phyloP scores from a whole-genome alignment of 1,284 basidiomycete genomes.

The Trametes sp. region DNA sequence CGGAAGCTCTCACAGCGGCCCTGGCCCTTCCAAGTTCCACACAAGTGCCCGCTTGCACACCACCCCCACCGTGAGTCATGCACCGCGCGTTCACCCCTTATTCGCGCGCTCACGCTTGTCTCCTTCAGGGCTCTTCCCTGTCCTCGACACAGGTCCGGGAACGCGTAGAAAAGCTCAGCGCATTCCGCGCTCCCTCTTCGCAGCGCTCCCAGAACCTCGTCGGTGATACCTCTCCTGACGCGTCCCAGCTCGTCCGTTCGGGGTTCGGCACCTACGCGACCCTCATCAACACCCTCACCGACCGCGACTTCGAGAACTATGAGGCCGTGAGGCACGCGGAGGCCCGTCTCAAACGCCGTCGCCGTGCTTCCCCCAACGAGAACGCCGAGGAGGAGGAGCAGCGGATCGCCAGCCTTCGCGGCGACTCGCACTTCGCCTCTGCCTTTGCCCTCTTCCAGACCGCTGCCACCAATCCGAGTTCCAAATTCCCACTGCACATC shows the following conservation, averaged over 20 bases:
- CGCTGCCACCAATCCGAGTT: slow-evolving; percentile 49
- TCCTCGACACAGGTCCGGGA: slow-evolving; percentile 26
- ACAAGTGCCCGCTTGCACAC: slow-evolving; percentile 73
- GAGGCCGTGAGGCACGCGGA: slow-evolving; percentile 55
- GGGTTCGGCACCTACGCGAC: slow-evolving; percentile 67
- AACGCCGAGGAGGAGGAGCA: slow-evolving; percentile 36
- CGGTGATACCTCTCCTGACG: slow-evolving; percentile 19
- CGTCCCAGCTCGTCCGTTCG: slow-evolving; percentile 27
- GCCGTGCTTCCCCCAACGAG: slow-evolving; percentile 36
- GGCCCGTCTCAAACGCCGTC: slow-evolving; percentile 49
- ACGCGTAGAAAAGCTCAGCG: slow-evolving; percentile 30
- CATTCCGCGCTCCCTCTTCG: slow-evolving; percentile 26
- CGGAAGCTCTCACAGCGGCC: slow-evolving; percentile 52
- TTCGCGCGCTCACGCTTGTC: not conserved
- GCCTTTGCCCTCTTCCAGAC: slow-evolving; percentile 80
- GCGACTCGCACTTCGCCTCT: slow-evolving; percentile 76
- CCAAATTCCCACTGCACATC: slow-evolving; percentile 47
- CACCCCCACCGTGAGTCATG: slow-evolving; percentile 57
- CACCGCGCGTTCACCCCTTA: not conserved
- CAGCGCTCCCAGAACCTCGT: slow-evolving; percentile 16
- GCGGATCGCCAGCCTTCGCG: slow-evolving; percentile 52
- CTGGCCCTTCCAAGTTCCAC: slow-evolving; percentile 71
- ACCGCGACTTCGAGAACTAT: slow-evolving; percentile 77
- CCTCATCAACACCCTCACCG: slow-evolving; percentile 74
- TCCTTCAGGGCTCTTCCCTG: slow-evolving; percentile 13